Percentiles rank a stretch among this genome's conserved stretches.
Conservation (phyloP, 1,284 basidiomycete species). For the Marasmius oreades region DNA sequence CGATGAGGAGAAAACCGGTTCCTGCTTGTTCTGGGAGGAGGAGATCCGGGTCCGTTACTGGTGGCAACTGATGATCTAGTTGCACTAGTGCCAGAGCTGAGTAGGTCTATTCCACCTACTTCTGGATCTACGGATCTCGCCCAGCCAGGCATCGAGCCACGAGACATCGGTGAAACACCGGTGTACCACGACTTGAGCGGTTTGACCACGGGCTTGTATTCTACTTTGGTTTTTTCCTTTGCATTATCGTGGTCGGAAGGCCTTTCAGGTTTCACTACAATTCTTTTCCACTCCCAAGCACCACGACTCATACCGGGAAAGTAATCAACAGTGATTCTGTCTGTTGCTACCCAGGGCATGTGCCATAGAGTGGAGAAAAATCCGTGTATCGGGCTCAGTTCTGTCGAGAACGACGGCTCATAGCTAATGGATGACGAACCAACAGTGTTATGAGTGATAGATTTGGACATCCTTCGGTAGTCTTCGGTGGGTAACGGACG, state of each 20-base stretch:
- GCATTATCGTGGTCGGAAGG: background rate
- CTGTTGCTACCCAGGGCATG: constrained; percentile 12
- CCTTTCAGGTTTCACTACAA: background rate
- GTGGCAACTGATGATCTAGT: constrained; percentile 8
- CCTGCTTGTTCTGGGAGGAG: background rate
- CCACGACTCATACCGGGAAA: constrained; percentile 9
- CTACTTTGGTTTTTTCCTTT: constrained; percentile 2
- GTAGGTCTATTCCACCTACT: constrained; percentile 6
- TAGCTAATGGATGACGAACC: background rate
- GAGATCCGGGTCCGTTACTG: background rate
- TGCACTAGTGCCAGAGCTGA: constrained; percentile 11
- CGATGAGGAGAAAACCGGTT: constrained; percentile 6
- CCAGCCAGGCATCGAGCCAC: background rate
- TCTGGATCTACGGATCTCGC: background rate
- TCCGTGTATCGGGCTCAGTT: constrained; percentile 8
- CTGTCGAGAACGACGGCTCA: constrained; percentile 13
- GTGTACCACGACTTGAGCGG: constrained; percentile 13
- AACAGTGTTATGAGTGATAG: constrained; percentile 3
- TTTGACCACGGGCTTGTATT: constrained; percentile 11
- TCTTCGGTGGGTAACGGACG: constrained; percentile 13
- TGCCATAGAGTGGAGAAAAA: constrained; percentile 6
- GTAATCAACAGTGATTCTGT: constrained; percentile 13
- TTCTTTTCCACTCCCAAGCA: constrained; percentile 4
- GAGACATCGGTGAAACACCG: background rate
- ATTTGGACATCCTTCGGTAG: constrained; percentile 13